Evolutionary conservation across 2,329 filamentous ascomycete genomes (phyloP), one percentile per base, ranked within the genome.

Genomic region (Penicillium nordicum): DNA sequence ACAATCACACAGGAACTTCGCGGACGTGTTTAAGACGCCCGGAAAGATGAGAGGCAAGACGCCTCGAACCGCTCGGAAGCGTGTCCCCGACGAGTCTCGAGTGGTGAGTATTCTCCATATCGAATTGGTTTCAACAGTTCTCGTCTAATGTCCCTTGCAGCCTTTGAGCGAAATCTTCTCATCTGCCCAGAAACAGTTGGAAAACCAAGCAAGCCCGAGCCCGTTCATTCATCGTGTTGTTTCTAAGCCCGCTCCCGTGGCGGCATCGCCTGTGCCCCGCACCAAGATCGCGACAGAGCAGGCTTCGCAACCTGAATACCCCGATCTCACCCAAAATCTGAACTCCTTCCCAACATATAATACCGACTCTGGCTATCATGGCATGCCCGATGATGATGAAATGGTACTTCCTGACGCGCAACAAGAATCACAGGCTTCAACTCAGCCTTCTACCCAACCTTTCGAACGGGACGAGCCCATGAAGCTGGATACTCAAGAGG

Each of bases 11-110:
- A 97, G 94, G 60, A 93, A 93, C 72, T 87, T 97, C 58, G 84
- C 90, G 61, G 93, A 97, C 67, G 87, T 95, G n/a, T 97, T 97
- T 79, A 99, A 97, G 53, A 80, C 78, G 0, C 78, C 78, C 1
- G 77, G 77, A 9, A 80, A 80, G 58, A 67, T 80, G 58, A 69
- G 75, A 60, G 78, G 78, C 30, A 80, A 79, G 64, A 80, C 78
- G 10, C 78, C 78, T 53, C 71, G 76, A 21, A 79, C 78, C 5
- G 69, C 68, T 14, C 71, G 77, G 48, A 79, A 78, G 61, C 71
- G 74, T 44, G 74, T 75, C 59, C 67, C 69, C 25, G 71, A 73
- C 48, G 76, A 79, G 61, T 65, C 67, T 53, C 72, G 78, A 58
- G 70, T 78, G 64, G 78, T 80, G 69, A 63, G 76, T 71, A 49